A percentile compares a stretch with the other conserved stretches of the same genome.
phyloP scores from a whole-genome alignment of 2,329 filamentous ascomycete genomes.

The Clarireedia paspali region DNA sequence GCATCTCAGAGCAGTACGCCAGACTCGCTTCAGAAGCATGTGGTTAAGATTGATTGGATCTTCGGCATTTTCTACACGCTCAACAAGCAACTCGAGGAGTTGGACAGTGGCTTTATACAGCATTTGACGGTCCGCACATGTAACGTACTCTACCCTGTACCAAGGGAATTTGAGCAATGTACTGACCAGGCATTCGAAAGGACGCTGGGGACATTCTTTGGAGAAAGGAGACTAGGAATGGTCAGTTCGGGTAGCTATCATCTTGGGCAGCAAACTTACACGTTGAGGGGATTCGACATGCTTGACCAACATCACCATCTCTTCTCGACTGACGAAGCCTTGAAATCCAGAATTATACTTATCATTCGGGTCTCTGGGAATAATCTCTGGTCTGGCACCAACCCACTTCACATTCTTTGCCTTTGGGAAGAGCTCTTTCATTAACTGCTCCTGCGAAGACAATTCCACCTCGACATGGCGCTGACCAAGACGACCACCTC shows the following conservation, averaged over 20 bases:
- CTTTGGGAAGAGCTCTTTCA: conserved; percentile 55
- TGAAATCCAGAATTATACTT: conserved; percentile 45
- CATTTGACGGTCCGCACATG: conserved; percentile 45
- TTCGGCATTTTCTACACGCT: conserved; percentile 34
- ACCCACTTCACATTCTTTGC: conserved; percentile 50
- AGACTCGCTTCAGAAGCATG: conserved; percentile 46
- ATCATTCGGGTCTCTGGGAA: conserved; percentile 30
- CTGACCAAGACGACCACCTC: conserved; percentile 45
- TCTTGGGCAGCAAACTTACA: conserved; percentile 36
- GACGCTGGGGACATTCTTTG: conserved; percentile 53
- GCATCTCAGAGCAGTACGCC: conserved; percentile 46
- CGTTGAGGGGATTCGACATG: conserved; percentile 54
- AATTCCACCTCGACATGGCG: conserved; percentile 50
- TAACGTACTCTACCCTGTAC: conserved; percentile 49
- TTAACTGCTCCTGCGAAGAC: conserved; percentile 47
- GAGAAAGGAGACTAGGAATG: conserved; percentile 47
- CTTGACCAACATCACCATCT: conserved; percentile 56
- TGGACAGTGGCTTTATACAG: conserved; percentile 44
- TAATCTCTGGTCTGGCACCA: conserved; percentile 36
- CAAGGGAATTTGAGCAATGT: conserved; percentile 48
- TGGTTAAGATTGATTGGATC: conserved; percentile 40
- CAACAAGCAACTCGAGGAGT: conserved; percentile 40
- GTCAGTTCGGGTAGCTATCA: conserved; percentile 6
- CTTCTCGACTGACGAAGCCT: conserved; percentile 53
- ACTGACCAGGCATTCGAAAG: conserved; percentile 59